phyloP scores from a whole-genome alignment of 2,329 filamentous ascomycete species.

The Neophaeococcomyces mojaviensis region DNA sequence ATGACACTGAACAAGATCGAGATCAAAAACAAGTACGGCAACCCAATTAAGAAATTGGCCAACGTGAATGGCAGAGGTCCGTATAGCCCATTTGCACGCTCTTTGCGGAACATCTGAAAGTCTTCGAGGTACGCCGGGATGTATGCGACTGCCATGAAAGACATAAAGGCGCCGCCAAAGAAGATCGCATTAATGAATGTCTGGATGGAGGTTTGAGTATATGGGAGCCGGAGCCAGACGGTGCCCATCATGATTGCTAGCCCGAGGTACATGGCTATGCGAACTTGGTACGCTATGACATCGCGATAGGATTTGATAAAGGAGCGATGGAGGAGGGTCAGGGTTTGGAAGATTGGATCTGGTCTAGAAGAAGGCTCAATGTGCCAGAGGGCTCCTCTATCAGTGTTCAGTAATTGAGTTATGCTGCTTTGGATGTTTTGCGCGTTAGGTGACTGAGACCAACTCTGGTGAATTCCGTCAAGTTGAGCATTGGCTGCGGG shows the following conservation, averaged over 20 bases:
- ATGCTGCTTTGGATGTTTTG: slow-evolving; percentile 4
- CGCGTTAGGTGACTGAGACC: slow-evolving; percentile 35
- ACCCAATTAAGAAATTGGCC: slow-evolving; percentile 73
- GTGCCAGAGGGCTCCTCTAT: neutral
- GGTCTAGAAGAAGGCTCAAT: slow-evolving; percentile 4
- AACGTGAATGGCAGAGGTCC: slow-evolving; percentile 64
- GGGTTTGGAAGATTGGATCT: slow-evolving; percentile 35
- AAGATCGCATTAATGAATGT: slow-evolving; percentile 77
- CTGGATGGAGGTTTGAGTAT: slow-evolving; percentile 65
- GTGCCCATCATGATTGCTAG: slow-evolving; percentile 44
- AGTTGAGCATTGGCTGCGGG: slow-evolving; percentile 38
- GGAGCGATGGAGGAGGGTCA: slow-evolving; percentile 65
- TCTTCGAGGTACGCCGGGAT: slow-evolving; percentile 79
- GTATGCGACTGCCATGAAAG: slow-evolving; percentile 77
- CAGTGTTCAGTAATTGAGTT: slow-evolving; percentile 2
- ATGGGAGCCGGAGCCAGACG: slow-evolving; percentile 67
- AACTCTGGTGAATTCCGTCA: slow-evolving; percentile 47
- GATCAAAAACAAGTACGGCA: slow-evolving; percentile 76
- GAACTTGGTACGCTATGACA: slow-evolving; percentile 74
- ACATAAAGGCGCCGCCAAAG: slow-evolving; percentile 68
- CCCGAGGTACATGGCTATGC: slow-evolving; percentile 74
- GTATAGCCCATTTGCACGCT: slow-evolving; percentile 74
- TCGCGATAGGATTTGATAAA: slow-evolving; percentile 82
- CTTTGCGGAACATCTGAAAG: slow-evolving; percentile 63
- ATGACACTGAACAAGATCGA: slow-evolving; percentile 66